Conservation (phyloP, 768 basidiomycete genomes). For the Thelephora aurantiotincta region DNA sequence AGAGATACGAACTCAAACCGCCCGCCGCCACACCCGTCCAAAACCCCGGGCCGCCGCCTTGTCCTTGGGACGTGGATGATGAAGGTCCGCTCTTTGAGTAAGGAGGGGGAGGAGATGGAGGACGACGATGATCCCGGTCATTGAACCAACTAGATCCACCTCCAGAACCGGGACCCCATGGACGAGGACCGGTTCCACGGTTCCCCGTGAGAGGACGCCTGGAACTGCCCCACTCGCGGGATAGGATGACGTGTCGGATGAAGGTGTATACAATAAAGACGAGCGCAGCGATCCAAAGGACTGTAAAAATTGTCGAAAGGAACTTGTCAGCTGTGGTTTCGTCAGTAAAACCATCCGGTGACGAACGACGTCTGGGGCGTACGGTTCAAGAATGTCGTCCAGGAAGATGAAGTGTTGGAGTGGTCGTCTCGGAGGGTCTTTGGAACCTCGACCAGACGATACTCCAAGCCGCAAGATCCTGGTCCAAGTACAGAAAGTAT, state of each 20-base stretch:
- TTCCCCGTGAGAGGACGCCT: conserved; percentile 18
- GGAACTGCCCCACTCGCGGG: too few species aligned
- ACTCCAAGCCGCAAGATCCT: conserved; percentile 85
- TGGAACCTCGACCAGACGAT: conserved; percentile 64
- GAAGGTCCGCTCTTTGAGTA: conserved; percentile 31
- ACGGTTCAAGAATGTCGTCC: neutral
- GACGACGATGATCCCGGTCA: conserved; percentile 25
- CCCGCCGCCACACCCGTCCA: conserved; percentile 76
- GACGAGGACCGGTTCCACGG: conserved; percentile 12
- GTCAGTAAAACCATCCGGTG: neutral
- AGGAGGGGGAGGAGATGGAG: conserved; percentile 35
- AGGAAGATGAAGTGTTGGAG: neutral
- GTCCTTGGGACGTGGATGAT: conserved; percentile 13
- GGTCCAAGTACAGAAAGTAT: conserved; percentile 1
- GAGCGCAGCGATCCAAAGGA: conserved; percentile 42
- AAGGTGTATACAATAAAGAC: conserved; percentile 37
- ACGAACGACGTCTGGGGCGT: neutral
- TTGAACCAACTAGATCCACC: conserved; percentile 38
- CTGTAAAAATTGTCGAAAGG: conserved; percentile 34
- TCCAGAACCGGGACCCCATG: conserved; percentile 18
- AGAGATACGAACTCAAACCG: conserved; percentile 46
- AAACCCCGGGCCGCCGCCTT: conserved; percentile 58
- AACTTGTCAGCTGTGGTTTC: conserved; percentile 30
- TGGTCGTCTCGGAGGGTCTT: conserved; percentile 9
- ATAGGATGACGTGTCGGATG: too few species aligned